phyloP scores from a whole-genome alignment of 2,329 filamentous ascomycete species.

The Madurella mycetomatis region DNA sequence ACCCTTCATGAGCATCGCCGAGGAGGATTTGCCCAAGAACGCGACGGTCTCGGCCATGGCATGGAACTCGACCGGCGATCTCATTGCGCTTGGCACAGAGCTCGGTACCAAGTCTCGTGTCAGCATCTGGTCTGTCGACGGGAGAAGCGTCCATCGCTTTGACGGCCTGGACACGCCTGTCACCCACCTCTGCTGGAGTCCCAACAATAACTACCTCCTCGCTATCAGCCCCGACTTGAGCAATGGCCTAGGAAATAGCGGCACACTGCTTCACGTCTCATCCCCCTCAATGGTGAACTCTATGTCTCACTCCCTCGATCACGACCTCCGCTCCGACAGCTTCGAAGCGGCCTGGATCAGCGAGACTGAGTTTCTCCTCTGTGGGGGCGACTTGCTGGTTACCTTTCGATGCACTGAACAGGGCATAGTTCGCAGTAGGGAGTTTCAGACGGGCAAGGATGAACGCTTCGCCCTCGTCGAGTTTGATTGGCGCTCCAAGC shows the following conservation, averaged over 20 bases:
- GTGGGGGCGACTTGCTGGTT: constrained; percentile 52
- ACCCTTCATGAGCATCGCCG: constrained; percentile 46
- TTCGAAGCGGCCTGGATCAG: constrained; percentile 59
- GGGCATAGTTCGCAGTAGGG: constrained; percentile 43
- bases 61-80: constrained; percentile 54
- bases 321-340: constrained; percentile 47
- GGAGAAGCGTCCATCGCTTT: constrained; percentile 48
- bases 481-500: constrained; percentile 50
- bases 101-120: constrained; percentile 49
- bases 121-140: constrained; percentile 53
- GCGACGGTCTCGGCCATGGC: constrained; percentile 56
- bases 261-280: constrained; percentile 53
- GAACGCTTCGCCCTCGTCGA: constrained; percentile 53
- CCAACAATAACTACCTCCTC: constrained; percentile 50
- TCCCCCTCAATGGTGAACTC: constrained; percentile 40
- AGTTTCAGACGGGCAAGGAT: constrained; percentile 50
- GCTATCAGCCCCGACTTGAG: constrained; percentile 52
- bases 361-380: constrained; percentile 54
- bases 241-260: constrained; percentile 32
- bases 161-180: constrained; percentile 57
- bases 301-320: constrained; percentile 45
- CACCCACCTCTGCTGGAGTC: constrained; percentile 59
- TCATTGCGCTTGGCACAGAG: constrained; percentile 56
- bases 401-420: constrained; percentile 45
- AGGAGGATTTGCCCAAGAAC: constrained; percentile 48